Conservation (phyloP, 257 asterid genomes). For the Capsicum pubescens region DNA sequence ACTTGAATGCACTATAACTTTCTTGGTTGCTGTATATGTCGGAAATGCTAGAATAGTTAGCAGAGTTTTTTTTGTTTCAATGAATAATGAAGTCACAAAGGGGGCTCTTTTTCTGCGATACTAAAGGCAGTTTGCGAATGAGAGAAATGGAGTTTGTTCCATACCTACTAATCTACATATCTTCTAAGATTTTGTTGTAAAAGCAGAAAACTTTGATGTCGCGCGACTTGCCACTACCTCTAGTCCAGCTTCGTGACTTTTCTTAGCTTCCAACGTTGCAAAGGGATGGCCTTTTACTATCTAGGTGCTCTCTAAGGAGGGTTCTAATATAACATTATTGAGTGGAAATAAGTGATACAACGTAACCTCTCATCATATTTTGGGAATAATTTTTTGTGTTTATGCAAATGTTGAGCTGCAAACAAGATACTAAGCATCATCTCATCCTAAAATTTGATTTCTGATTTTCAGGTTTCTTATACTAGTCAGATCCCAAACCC, state of each 20-base stretch:
- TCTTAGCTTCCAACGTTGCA: neutral
- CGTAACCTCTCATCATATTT: neutral
- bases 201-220: neutral
- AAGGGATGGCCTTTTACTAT: neutral
- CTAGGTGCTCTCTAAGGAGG: neutral
- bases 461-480: conserved; percentile 55
- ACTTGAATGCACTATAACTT: neutral
- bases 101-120: neutral
- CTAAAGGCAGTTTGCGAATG: neutral
- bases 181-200: neutral
- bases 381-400: neutral
- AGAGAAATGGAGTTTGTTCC: neutral
- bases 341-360: conserved; percentile 6
- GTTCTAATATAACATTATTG: neutral
- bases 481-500: conserved; percentile 43
- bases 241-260: neutral
- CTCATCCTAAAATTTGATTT: neutral
- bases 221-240: neutral
- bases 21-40: neutral
- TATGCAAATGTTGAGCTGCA: neutral
- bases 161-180: neutral
- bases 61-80: neutral
- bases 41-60: neutral
- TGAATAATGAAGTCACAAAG: neutral
- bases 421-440: neutral